Conservation (phyloP, 2,329 filamentous ascomycete genomes). For the Stagonosporopsis chrysanthemi region DNA sequence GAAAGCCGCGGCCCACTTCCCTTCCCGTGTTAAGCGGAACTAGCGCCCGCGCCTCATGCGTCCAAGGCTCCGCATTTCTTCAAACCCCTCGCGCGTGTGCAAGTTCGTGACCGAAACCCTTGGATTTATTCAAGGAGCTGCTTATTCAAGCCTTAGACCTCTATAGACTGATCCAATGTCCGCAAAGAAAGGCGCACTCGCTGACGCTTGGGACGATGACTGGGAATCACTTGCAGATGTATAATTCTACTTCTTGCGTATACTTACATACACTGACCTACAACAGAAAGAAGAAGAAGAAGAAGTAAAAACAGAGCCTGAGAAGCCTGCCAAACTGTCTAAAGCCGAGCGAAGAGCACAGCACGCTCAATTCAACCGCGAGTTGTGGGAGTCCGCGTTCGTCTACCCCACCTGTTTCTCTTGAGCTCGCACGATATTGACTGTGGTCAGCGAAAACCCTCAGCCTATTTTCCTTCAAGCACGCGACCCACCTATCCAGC, state of each 20-base stretch:
- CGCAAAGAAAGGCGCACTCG: constrained; percentile 55
- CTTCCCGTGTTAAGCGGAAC: constrained; percentile 18
- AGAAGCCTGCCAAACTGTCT: constrained; percentile 60
- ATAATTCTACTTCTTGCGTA: constrained; percentile 29
- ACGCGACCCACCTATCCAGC: constrained; percentile 68
- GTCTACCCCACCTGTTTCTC: constrained; percentile 32
- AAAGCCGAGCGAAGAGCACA: constrained; percentile 80
- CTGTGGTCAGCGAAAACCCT: constrained; percentile 68
- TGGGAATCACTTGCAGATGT: constrained; percentile 85
- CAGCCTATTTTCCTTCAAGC: constrained; percentile 78
- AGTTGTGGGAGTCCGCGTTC: constrained; percentile 89
- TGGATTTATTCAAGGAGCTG: background rate
- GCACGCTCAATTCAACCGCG: constrained; percentile 83
- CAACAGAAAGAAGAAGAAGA: constrained; percentile 46
- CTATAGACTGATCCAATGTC: constrained; percentile 28
- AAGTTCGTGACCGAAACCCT: background rate
- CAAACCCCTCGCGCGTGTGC: constrained; percentile 13
- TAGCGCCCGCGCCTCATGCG: constrained; percentile 18
- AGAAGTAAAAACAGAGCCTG: constrained; percentile 47
- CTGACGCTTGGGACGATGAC: constrained; percentile 84
- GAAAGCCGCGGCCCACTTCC: constrained; percentile 19
- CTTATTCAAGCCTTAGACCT: background rate
- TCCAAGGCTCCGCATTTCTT: constrained; percentile 21
- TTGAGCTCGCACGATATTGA: constrained; percentile 24
- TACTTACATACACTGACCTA: constrained; percentile 27